Evolutionary conservation across 331 rosid species (phyloP).

Genomic region (Saraca asoca): DNA sequence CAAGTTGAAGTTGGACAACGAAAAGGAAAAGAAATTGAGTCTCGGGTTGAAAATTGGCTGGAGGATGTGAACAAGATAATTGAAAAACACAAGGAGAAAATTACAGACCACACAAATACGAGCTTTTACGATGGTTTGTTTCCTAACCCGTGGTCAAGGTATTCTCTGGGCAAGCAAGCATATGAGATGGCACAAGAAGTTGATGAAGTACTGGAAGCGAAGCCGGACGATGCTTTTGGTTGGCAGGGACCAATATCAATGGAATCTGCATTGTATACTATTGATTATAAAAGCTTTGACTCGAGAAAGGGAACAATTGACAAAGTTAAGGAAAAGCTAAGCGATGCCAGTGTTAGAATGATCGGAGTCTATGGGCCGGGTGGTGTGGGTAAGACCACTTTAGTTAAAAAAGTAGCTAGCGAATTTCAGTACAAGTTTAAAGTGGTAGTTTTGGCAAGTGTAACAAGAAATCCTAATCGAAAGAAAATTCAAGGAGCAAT

Average conservation of each 20-base stretch:
- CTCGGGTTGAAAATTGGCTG: neutral
- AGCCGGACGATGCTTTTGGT: neutral
- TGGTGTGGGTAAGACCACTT: conserved; percentile 28
- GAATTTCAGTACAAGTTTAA: conserved; percentile 23
- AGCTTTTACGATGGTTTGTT: neutral
- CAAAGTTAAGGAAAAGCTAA: neutral
- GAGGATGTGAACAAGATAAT: neutral
- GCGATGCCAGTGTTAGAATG: neutral
- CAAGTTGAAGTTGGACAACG: neutral
- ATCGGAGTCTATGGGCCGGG: conserved; percentile 6
- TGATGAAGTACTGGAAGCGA: neutral
- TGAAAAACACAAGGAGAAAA: neutral
- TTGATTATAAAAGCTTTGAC: neutral
- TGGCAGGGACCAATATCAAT: no score
- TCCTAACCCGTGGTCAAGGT: conserved; percentile 4
- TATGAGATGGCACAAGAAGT: neutral
- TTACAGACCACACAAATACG: neutral
- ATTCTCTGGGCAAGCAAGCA: neutral
- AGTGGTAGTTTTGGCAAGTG: conserved; percentile 18
- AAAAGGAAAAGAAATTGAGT: neutral
- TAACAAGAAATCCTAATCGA: conserved; percentile 30
- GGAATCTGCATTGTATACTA: neutral
- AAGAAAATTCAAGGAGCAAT: conserved; percentile 31
- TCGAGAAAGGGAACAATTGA: neutral
- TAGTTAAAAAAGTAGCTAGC: conserved; percentile 16